A percentile compares a stretch with the other conserved stretches of the same genome.
These are phyloP conservation scores for Singerocomus rubriflavus DNA, from an alignment of 1,284 basidiomycete species.

Conservation along the genomic window DNA sequence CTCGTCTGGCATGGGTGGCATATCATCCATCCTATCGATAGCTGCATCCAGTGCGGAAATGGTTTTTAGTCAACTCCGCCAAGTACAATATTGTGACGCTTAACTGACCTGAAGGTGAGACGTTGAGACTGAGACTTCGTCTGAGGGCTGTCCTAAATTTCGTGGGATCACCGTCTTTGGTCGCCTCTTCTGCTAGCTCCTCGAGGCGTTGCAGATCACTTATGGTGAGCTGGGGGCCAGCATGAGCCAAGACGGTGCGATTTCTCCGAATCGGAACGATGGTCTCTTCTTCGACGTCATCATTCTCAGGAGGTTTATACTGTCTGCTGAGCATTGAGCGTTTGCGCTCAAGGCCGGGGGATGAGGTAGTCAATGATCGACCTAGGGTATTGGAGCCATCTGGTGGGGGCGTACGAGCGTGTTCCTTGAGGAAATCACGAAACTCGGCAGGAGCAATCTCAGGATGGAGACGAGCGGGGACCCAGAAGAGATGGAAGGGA, in stretches of 20 bases:
- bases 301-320: constrained; percentile 75
- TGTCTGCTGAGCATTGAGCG: constrained; percentile 89
- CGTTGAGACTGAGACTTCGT: constrained; percentile 85
- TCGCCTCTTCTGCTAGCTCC: constrained; percentile 86
- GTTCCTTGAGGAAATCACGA: constrained; percentile 91
- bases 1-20: constrained; percentile 68
- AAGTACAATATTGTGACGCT: constrained; percentile 10
- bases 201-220: constrained; percentile 91
- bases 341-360: constrained; percentile 65
- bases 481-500: constrained; percentile 92
- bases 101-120: constrained; percentile 78
- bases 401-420: constrained; percentile 61
- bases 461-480: constrained; percentile 93
- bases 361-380: constrained; percentile 39
- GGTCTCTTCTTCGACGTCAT: constrained; percentile 67
- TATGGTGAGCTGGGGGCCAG: constrained; percentile 79
- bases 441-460: constrained; percentile 98
- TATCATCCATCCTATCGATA: constrained; percentile 64
- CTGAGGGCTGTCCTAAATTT: constrained; percentile 80
- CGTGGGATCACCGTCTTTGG: constrained; percentile 79
- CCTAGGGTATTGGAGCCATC: constrained; percentile 42
- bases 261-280: constrained; percentile 68
- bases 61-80: constrained; percentile 19
- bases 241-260: constrained; percentile 60
- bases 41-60: constrained; percentile 37